Percentiles rank a stretch among this genome's conserved stretches.
Conservation (phyloP, 1,284 basidiomycete genomes). For the Sporisorium reilianum region DNA sequence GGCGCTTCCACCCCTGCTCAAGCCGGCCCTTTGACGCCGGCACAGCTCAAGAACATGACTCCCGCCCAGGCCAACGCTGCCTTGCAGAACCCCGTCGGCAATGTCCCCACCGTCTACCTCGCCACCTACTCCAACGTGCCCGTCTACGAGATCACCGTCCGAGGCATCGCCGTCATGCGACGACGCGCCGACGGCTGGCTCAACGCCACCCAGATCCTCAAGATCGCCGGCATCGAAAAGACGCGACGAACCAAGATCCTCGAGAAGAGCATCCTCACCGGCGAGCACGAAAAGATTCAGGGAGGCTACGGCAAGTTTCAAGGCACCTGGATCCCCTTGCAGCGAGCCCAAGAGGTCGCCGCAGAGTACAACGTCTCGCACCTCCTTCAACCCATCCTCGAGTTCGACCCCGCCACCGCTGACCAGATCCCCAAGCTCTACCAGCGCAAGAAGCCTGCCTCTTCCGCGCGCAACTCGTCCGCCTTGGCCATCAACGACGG, state of each 20-base stretch:
- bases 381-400: constrained; percentile 65
- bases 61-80: constrained; percentile 52
- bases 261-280: constrained; percentile 95
- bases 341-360: constrained; percentile 65
- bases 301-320: constrained; percentile 99
- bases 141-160: constrained; percentile 75
- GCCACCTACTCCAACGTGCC: constrained; percentile 71
- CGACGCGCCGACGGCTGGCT: constrained; percentile 88
- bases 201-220: constrained; percentile 98
- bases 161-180: constrained; percentile 98
- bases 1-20: constrained; percentile 26
- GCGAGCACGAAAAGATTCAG: constrained; percentile 98
- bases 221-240: constrained; percentile 98
- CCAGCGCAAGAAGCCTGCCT: constrained; percentile 48
- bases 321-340: constrained; percentile 82
- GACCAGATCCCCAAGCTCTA: constrained; percentile 58
- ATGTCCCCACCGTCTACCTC: constrained; percentile 64
- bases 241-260: constrained; percentile 95
- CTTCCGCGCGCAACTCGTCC: constrained; percentile 54
- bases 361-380: constrained; percentile 67
- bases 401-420: constrained; percentile 65
- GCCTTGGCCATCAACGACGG: constrained; percentile 44
- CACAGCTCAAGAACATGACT: constrained; percentile 51
- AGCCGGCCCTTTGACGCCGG: constrained; percentile 40
- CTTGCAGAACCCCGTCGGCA: constrained; percentile 45